A percentile compares a stretch with the other conserved stretches of the same genome.
These are phyloP conservation scores for Sporisorium sorghi DNA, from an alignment of 1,284 basidiomycete genomes.

Conservation along the genomic window DNA sequence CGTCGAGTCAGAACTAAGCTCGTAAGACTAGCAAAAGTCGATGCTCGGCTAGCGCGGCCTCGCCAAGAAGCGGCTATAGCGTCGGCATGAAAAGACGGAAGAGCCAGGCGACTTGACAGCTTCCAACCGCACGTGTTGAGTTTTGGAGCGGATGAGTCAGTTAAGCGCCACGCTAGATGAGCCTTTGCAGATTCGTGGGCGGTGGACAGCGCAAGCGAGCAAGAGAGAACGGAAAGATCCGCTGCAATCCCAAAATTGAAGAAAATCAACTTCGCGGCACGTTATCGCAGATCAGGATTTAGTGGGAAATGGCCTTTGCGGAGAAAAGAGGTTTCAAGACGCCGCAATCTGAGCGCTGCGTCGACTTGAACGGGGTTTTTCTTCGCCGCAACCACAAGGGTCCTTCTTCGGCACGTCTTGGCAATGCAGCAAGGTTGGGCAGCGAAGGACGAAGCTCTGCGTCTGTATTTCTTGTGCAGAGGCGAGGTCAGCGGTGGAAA, in stretches of 20 bases:
- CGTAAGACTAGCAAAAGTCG: not conserved
- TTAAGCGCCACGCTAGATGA: not conserved
- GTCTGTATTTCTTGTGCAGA: too few species aligned
- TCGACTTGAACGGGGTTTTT: not conserved
- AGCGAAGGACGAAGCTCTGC: too few species aligned
- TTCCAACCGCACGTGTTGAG: slow-evolving; percentile 1
- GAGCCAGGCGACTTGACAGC: not conserved
- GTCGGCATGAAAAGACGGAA: slow-evolving; percentile 8
- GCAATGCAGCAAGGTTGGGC: not conserved
- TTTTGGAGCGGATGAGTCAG: too few species aligned
- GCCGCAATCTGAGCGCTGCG: not conserved
- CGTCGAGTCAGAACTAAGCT: slow-evolving; percentile 1
- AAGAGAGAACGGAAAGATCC: slow-evolving; percentile 7
- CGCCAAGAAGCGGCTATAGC: not conserved
- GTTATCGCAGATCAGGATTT: slow-evolving; percentile 16
- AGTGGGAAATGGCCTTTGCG: slow-evolving; percentile 19
- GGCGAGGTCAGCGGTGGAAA: too few species aligned
- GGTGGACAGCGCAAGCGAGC: not conserved
- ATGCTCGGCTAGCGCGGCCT: not conserved
- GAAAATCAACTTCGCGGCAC: not conserved
- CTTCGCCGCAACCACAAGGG: not conserved
- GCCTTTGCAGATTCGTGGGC: not conserved
- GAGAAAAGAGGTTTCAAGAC: slow-evolving; percentile 9
- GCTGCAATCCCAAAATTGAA: not conserved
- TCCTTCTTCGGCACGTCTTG: not conserved